A percentile compares a stretch with the other conserved stretches of the same genome.
Conservation (phyloP, 2,329 filamentous ascomycete genomes). For the Pseudocercospora musae region DNA sequence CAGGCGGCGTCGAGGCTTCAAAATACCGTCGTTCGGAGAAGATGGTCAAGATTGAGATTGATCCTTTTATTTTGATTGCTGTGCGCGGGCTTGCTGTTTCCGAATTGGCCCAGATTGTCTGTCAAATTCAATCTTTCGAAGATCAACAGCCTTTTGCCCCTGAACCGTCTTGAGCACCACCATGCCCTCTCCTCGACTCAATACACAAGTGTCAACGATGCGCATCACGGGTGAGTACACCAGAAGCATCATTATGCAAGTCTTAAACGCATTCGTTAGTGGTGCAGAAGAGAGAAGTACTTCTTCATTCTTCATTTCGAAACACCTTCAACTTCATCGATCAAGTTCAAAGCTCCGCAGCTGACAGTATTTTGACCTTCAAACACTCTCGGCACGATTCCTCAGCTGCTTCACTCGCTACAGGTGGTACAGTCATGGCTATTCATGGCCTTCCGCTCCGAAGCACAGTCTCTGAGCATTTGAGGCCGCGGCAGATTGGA, state of each 20-base stretch:
- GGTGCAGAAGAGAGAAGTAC: neutral
- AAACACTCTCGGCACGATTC: neutral
- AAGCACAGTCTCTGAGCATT: neutral
- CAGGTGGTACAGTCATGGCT: neutral
- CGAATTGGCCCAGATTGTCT: neutral
- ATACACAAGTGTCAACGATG: neutral
- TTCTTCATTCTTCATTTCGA: neutral
- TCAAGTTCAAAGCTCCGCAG: neutral
- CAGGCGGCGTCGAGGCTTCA: no score
- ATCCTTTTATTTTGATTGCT: no score
- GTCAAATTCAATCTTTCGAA: neutral
- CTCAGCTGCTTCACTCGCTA: neutral
- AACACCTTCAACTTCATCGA: neutral
- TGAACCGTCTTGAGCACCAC: neutral
- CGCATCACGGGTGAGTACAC: neutral
- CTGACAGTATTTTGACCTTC: neutral
- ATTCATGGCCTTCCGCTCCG: neutral
- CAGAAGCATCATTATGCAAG: neutral
- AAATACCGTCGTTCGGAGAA: no score
- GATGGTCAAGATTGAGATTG: no score
- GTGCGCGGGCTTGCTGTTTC: neutral
- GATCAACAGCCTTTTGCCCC: neutral
- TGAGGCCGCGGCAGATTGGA: neutral
- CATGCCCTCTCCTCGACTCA: neutral
- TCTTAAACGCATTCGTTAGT: neutral